phyloP scores from a whole-genome alignment of 352 stramenopile genomes.

The Pythium insidiosum region DNA sequence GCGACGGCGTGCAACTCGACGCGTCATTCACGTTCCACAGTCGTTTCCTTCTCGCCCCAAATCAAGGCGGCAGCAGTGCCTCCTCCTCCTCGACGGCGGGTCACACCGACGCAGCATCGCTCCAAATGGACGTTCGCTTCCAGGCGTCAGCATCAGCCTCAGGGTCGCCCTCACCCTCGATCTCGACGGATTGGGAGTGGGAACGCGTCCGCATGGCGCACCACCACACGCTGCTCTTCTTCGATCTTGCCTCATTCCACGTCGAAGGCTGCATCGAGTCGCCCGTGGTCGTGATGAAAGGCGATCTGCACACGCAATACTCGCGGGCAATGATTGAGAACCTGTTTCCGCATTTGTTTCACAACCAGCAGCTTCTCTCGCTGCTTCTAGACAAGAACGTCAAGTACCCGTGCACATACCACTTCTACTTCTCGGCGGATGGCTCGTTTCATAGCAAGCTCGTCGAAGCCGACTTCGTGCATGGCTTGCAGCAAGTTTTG shows the following conservation, averaged over 20 bases:
- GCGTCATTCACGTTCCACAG: no score
- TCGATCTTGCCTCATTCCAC: slow-evolving; percentile 11
- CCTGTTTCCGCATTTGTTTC: slow-evolving; percentile 31
- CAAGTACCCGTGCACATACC: slow-evolving; percentile 25
- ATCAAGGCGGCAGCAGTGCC: neutral
- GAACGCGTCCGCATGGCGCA: no score
- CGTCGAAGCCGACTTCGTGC: slow-evolving; percentile 25
- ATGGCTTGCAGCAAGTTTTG: slow-evolving; percentile 27
- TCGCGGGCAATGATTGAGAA: slow-evolving; percentile 31
- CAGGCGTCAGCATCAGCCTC: no score
- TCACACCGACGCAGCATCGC: no score
- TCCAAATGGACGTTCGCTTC: no score
- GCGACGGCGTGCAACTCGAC: slow-evolving; percentile 4
- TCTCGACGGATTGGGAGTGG: no score
- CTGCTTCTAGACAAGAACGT: slow-evolving; percentile 36
- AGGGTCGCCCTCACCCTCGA: no score
- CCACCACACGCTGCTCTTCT: slow-evolving; percentile 11
- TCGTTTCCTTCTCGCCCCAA: no score
- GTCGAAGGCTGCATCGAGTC: slow-evolving; percentile 2
- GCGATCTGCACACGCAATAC: slow-evolving; percentile 33
- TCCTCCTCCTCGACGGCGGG: neutral
- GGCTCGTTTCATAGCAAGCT: slow-evolving; percentile 16
- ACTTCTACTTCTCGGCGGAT: slow-evolving; percentile 30
- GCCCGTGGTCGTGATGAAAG: slow-evolving; percentile 13
- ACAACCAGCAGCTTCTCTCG: slow-evolving; percentile 29